These are phyloP conservation scores for Heterobasidion irregulare DNA, from an alignment of 1,284 basidiomycete genomes.

Conservation along the genomic window DNA sequence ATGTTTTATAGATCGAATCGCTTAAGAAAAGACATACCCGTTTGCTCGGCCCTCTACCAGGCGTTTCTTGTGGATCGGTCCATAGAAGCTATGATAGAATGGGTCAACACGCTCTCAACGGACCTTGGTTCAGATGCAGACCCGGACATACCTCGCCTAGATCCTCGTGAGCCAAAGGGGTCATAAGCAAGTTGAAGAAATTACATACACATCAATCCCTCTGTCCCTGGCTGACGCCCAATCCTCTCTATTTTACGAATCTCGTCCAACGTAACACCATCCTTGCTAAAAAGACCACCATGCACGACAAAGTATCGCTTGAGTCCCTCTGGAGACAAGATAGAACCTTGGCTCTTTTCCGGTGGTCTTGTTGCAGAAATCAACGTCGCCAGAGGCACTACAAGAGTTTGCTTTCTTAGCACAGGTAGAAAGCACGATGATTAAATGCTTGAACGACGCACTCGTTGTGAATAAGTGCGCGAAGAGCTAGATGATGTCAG, in stretches of 20 bases:
- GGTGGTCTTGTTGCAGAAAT: conserved; percentile 68
- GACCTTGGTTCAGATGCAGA: conserved; percentile 18
- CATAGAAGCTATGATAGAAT: conserved; percentile 53
- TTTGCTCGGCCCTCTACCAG: conserved; percentile 95
- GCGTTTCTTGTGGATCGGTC: conserved; percentile 90
- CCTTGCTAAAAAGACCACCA: conserved; percentile 93
- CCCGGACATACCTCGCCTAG: conserved; percentile 61
- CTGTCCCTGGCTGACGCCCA: conserved; percentile 88
- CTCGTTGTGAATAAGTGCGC: conserved; percentile 86
- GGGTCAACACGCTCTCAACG: background rate
- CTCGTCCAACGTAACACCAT: conserved; percentile 89
- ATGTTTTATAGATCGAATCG: background rate
- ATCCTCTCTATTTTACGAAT: conserved; percentile 84
- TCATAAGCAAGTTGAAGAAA: conserved; percentile 2
- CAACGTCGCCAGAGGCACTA: conserved; percentile 88
- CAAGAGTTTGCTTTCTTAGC: background rate
- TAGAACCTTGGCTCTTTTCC: conserved; percentile 34
- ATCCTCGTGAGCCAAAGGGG: conserved; percentile 1
- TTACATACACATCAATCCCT: conserved; percentile 86
- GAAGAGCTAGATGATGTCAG: conserved; percentile 54
- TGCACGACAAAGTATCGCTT: conserved; percentile 97
- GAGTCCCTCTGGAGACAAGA: conserved; percentile 75
- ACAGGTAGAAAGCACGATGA: background rate
- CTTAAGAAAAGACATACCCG: conserved; percentile 42
- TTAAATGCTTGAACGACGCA: conserved; percentile 31